Conservation (phyloP, 2,329 filamentous ascomycete genomes). For the Diaporthe helianthi region DNA sequence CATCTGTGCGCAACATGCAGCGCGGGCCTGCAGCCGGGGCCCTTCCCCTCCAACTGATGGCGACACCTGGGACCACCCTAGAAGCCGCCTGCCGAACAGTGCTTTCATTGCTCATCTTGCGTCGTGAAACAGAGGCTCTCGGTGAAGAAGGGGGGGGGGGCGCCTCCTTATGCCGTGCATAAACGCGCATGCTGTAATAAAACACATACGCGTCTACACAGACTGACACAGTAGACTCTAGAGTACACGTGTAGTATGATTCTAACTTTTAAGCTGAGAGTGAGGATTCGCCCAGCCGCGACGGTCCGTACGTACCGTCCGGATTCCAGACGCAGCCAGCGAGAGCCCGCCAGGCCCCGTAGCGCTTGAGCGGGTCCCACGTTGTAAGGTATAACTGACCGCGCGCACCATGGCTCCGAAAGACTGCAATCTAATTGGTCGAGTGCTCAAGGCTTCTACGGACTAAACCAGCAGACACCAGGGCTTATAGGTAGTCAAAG, state of each 20-base stretch:
- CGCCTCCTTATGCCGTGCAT: background rate
- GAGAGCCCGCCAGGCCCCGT: background rate
- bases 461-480: too few relatives aligned
- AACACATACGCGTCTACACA: background rate
- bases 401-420: too few relatives aligned
- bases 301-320: slow-evolving; percentile 1
- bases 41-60: slow-evolving; percentile 3
- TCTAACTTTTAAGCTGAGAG: too few relatives aligned
- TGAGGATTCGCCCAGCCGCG: slow-evolving; percentile 17
- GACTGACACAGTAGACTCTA: too few relatives aligned
- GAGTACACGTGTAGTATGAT: too few relatives aligned
- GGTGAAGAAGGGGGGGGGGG: background rate
- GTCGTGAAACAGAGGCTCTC: slow-evolving; percentile 14
- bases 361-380: slow-evolving; percentile 17
- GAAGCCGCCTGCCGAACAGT: background rate
- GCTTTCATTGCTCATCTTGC: slow-evolving; percentile 26
- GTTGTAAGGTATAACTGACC: background rate
- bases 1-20: slow-evolving; percentile 4
- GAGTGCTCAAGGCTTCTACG: too few relatives aligned
- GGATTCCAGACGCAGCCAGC: too few relatives aligned
- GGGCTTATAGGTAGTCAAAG: too few relatives aligned
- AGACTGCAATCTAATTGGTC: too few relatives aligned
- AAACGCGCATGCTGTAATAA: background rate
- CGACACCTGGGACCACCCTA: background rate
- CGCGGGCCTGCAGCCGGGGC: background rate